Evolutionary conservation across 352 stramenopile genomes (phyloP).

Genomic region (Phytophthora melonis): DNA sequence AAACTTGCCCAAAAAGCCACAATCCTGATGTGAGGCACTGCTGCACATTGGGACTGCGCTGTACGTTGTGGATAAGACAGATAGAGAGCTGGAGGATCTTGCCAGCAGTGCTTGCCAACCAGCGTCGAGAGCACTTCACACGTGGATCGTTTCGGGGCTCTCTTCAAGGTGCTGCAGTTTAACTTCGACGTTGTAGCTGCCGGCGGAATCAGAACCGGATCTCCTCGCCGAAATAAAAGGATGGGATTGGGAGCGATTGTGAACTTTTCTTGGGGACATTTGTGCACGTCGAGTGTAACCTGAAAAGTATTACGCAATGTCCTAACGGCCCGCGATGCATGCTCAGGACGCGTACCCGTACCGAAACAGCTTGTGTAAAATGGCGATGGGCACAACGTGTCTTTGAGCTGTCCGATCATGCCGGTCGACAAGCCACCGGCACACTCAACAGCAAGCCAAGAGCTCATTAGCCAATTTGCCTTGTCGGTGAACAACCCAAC

Average conservation of each 20-base stretch:
- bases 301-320: slow-evolving; percentile 32
- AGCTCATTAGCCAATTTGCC: slow-evolving; percentile 26
- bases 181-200: slow-evolving; percentile 28
- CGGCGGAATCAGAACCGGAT: slow-evolving; percentile 31
- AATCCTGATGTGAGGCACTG: background rate
- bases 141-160: background rate
- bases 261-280: slow-evolving; percentile 18
- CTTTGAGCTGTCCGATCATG: slow-evolving; percentile 21
- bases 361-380: slow-evolving; percentile 1
- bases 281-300: background rate
- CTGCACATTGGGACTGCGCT: background rate
- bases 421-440: slow-evolving; percentile 5
- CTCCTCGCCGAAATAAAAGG: slow-evolving; percentile 13
- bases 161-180: slow-evolving; percentile 22
- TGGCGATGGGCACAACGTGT: slow-evolving; percentile 16
- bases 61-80: background rate
- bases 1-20: background rate
- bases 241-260: slow-evolving; percentile 14
- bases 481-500: background rate
- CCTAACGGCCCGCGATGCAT: too few species aligned
- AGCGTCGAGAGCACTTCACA: background rate
- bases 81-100: background rate
- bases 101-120: background rate
- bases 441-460: background rate
- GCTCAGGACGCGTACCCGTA: too few species aligned